Base-by-base conservation (phyloP, 2,329 filamentous ascomycete genomes). In the Penicillium sp. region DNA sequence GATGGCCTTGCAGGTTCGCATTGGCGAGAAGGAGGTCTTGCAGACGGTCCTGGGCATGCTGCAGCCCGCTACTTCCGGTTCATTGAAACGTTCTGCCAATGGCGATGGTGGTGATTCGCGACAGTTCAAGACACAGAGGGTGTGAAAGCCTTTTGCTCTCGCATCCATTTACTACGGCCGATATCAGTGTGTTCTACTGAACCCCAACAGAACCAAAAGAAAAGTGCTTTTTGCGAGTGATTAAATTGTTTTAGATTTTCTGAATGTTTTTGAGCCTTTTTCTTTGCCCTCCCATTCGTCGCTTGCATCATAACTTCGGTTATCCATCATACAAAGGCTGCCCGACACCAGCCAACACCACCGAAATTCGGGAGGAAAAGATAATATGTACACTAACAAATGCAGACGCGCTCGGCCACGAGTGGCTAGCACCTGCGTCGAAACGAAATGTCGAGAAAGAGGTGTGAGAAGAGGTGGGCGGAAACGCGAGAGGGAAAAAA, bases 21-120 rank as follows among this genome's bases (percentile, higher is more conserved):
- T 87, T 3, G 90, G 89, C 15, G 90, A 93, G 74, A 91, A 91
- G 71, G 80, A 81, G 63, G 77, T 92, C 6, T 69, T 92, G 25
- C 74, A 79, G 54, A 80, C 85, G 66, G 78, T 85, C 1, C 78
- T 82, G 57, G 63, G 59, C 47, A 73, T 71, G 61, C 69, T 79
- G 34, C 63, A 69, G 50, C 57, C 65, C 50, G 58, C 69, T 33
- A 56, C 57, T 16, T 56, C 53, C 7, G 62, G 58, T 16, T 66
- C 68, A 13, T 50, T 67, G 29, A 76, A 77, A 58, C 68, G 74
- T 41, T 58, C 64, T 45, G 67, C 67, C 36, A 64, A 67, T 38
- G 62, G 60, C 41, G 66, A 65, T 40, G 41, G 41, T 41, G 61
- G 63, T 49, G 64, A 67, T 19, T 64, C 61, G 29, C 70, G 71